Percentiles rank a stretch among this genome's conserved stretches.
Evolutionary conservation across 2,329 filamentous ascomycete species (phyloP).

Genomic region (Graphilbum ipis-grandicollis): DNA sequence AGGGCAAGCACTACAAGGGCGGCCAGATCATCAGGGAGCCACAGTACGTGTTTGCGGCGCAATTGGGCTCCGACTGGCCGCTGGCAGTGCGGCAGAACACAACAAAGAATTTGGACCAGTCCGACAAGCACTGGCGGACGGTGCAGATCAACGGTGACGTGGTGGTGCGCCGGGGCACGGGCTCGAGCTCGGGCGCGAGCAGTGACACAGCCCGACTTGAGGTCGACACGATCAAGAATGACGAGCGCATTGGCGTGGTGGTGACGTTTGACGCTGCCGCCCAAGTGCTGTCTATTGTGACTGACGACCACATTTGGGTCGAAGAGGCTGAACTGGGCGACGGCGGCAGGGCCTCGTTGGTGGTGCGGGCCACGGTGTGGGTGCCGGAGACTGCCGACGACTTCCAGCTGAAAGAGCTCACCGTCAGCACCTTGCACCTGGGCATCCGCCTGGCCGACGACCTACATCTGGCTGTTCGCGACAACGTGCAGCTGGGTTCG

Average conservation of each 20-base stretch:
- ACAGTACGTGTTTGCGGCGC: slow-evolving; percentile 12
- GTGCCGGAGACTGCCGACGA: not conserved
- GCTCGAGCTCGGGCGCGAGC: not conserved
- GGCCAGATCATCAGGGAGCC: not conserved
- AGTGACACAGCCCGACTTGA: slow-evolving; percentile 6
- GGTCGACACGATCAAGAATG: slow-evolving; percentile 27
- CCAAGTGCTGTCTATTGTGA: slow-evolving; percentile 20
- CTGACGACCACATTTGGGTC: slow-evolving; percentile 2
- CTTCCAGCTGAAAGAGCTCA: slow-evolving; percentile 18
- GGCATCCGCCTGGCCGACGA: slow-evolving; percentile 22
- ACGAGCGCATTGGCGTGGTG: slow-evolving; percentile 20
- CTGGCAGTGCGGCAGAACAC: slow-evolving; percentile 23
- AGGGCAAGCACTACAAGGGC: not conserved
- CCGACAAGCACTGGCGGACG: slow-evolving; percentile 5
- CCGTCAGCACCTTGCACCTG: slow-evolving; percentile 20
- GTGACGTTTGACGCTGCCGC: slow-evolving; percentile 15
- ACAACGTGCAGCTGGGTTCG: slow-evolving; percentile 16
- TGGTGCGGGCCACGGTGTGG: slow-evolving; percentile 11
- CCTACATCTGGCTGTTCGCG: slow-evolving; percentile 17
- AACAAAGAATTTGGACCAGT: slow-evolving; percentile 3
- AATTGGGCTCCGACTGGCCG: slow-evolving; percentile 18
- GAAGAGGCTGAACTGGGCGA: slow-evolving; percentile 6
- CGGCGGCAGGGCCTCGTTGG: slow-evolving; percentile 13
- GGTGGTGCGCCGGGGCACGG: slow-evolving; percentile 19
- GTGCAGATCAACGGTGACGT: slow-evolving; percentile 27